These are phyloP conservation scores for Xylariaceae sp. DNA, from an alignment of 2,329 filamentous ascomycete genomes.

Conservation along the genomic window DNA sequence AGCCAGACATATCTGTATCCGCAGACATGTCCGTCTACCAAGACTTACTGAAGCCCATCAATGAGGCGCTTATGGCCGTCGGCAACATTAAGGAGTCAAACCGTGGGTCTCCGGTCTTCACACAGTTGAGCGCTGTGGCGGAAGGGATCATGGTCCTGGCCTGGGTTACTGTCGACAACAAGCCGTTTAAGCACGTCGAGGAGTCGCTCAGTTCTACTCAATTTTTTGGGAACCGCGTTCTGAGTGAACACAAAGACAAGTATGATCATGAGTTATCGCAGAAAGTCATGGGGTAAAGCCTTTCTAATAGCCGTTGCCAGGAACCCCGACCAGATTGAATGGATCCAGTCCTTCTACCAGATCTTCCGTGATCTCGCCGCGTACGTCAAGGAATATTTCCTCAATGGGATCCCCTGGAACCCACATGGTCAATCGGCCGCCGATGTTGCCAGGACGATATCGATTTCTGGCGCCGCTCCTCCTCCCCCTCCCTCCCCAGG, in stretches of 20 bases:
- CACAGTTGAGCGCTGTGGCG: slow-evolving; percentile 79
- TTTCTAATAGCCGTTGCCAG: slow-evolving; percentile 22
- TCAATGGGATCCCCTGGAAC: slow-evolving; percentile 83
- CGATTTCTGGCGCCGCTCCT: slow-evolving; percentile 39
- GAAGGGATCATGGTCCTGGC: slow-evolving; percentile 86
- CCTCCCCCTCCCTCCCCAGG: slow-evolving; percentile 49
- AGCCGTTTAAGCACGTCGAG: slow-evolving; percentile 79
- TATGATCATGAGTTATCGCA: slow-evolving; percentile 11
- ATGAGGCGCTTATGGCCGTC: slow-evolving; percentile 74
- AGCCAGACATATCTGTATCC: slow-evolving; percentile 64
- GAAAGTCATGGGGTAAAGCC: not conserved
- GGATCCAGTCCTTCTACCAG: slow-evolving; percentile 88
- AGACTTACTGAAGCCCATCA: slow-evolving; percentile 80
- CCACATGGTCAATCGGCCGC: slow-evolving; percentile 66
- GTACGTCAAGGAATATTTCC: slow-evolving; percentile 81
- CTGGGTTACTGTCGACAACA: slow-evolving; percentile 82
- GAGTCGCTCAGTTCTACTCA: slow-evolving; percentile 80
- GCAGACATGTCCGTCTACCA: slow-evolving; percentile 61
- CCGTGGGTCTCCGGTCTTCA: slow-evolving; percentile 68
- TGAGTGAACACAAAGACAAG: slow-evolving; percentile 82
- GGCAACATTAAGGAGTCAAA: slow-evolving; percentile 79
- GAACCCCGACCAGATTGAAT: slow-evolving; percentile 75
- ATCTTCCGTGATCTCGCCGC: slow-evolving; percentile 79
- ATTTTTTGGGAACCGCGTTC: slow-evolving; percentile 90
- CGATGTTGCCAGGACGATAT: slow-evolving; percentile 60